These are phyloP conservation scores for Plantago ovata DNA, from an alignment of 257 asterid genomes.

Conservation along the genomic window DNA sequence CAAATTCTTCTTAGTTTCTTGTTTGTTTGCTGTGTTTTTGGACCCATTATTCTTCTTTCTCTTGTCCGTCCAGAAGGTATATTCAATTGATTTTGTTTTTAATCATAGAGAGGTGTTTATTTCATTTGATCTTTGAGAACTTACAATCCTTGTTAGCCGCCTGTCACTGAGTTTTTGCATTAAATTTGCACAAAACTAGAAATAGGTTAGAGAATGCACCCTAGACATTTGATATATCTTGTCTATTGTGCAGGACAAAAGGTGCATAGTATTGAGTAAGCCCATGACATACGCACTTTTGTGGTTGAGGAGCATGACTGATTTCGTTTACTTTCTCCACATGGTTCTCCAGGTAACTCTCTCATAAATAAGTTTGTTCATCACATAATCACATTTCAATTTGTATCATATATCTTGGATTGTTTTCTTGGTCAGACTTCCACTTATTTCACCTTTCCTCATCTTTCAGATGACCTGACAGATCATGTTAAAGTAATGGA, in stretches of 20 bases:
- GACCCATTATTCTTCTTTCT: constrained; percentile 84
- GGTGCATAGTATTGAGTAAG: constrained; percentile 61
- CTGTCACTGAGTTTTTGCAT: background rate
- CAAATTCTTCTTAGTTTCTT: constrained; percentile 63
- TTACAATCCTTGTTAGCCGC: no score
- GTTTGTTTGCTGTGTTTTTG: constrained; percentile 60
- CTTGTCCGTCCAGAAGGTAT: constrained; percentile 56
- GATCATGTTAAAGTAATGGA: no score
- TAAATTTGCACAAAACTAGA: background rate
- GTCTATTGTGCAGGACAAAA: constrained; percentile 41
- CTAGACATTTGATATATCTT: constrained; percentile 9
- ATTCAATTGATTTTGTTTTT: constrained; percentile 3
- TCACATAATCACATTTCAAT: no score
- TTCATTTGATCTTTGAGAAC: background rate
- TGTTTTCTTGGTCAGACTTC: no score
- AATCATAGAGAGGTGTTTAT: background rate
- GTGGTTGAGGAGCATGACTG: constrained; percentile 68
- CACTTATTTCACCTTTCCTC: no score
- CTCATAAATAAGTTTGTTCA: background rate
- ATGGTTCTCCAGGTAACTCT: constrained; percentile 79
- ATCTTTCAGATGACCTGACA: no score
- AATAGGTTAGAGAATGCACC: constrained; percentile 1
- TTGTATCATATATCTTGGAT: no score
- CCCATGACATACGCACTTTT: constrained; percentile 52
- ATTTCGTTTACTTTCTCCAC: constrained; percentile 66